These are phyloP conservation scores for Rhizoclosmatium sp. DNA, from an alignment of 192 early-diverging fungal species.

Conservation along the genomic window DNA sequence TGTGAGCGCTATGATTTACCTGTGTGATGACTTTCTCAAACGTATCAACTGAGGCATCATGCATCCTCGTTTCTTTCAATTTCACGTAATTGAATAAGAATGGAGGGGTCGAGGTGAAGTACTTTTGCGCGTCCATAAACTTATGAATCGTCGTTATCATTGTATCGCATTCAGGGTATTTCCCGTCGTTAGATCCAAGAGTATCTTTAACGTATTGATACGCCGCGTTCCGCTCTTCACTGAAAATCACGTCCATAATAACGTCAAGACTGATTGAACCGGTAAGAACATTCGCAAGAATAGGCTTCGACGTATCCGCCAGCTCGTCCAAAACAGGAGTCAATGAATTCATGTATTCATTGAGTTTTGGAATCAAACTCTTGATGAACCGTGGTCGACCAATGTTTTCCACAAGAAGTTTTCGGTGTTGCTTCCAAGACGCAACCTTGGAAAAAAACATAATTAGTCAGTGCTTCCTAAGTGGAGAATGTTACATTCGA, in stretches of 20 bases:
- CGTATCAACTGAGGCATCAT: too few relatives aligned
- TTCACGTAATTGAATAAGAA: too few relatives aligned
- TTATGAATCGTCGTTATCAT: too few relatives aligned
- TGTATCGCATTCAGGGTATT: too few relatives aligned
- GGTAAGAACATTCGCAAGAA: neutral
- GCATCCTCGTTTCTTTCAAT: too few relatives aligned
- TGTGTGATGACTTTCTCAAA: too few relatives aligned
- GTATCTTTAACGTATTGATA: neutral
- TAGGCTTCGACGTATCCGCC: neutral
- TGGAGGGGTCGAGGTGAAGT: too few relatives aligned
- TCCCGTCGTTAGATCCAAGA: neutral
- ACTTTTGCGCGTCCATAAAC: too few relatives aligned
- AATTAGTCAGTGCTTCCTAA: neutral
- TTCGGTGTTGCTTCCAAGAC: neutral
- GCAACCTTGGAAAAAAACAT: neutral
- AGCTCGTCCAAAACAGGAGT: neutral
- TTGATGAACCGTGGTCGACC: constrained; percentile 1
- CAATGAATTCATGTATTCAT: neutral
- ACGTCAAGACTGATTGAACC: neutral
- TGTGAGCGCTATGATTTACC: too few relatives aligned
- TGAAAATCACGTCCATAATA: neutral
- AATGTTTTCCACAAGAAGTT: neutral
- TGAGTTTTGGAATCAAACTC: neutral
- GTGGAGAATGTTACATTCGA: neutral
- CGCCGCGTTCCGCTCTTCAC: neutral